Base-by-base conservation (phyloP, 768 basidiomycete species). In the Tylopilus balloui region DNA sequence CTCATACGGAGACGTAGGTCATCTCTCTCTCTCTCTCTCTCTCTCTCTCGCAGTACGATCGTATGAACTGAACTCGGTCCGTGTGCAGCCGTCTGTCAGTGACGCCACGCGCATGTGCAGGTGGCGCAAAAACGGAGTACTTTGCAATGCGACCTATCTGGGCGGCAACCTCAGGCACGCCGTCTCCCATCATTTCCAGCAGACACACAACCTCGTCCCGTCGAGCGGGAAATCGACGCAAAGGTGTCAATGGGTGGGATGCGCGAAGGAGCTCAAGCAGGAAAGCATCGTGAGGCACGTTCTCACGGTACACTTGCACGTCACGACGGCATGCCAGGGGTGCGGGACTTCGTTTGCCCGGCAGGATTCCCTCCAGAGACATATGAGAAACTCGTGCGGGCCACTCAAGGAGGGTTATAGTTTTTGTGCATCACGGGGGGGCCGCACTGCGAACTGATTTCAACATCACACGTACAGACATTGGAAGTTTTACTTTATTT, bases 331-430 rank as follows among this genome's bases (percentile, higher is more conserved):
- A 1, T 67, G 65, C 35, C 2, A 27, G 19, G 36, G 3, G 17
- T 65, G 65, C 19, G 60, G 63, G 8, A 49, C 58, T 2, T 37
- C 37, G 8, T 65, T 67, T 48, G 63, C 64, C 19, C 60, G 64
- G 20, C 41, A 3, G 11, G 63, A 65, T 19, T 65, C 63, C 17
- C 54, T 67, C 11, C 62, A 51, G 43, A 53, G 63, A 3, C 63
- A 65, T 4, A 35, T 55, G 7, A 59, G 19, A 32, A 61, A 61
- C 3, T 54, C 61, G 6, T 55, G 61, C 7, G 58, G 11, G 36
- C 38, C 6, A 1, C 8, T 34, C 47, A 43, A 13, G 15, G 8
- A 39, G 23, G 28, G 6, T n/a, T 1, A 17, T 34, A 5, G 28
- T 2, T 3, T 8, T n/a, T n/a, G n/a, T n/a, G 14, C 14, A n/a